Evolutionary conservation across 306 rosid genomes (phyloP).

Genomic region (Alnus glutinosa): DNA sequence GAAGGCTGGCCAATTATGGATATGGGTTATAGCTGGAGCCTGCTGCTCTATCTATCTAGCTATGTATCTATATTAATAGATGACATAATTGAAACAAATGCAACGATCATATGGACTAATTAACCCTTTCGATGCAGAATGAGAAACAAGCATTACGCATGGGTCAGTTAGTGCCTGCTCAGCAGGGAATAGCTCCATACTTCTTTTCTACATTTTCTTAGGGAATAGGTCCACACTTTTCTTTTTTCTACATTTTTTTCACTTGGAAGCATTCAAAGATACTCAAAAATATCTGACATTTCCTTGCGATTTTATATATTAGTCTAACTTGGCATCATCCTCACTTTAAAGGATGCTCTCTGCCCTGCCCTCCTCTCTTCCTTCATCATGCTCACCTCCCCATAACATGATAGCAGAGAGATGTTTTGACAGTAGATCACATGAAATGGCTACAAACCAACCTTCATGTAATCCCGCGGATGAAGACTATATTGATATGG

Average conservation of each 20-base stretch:
- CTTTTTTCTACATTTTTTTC: slow-evolving; percentile 29
- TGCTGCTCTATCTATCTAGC: no score
- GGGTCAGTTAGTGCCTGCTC: slow-evolving; percentile 21
- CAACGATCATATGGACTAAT: not conserved
- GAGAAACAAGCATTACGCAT: not conserved
- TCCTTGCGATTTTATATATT: slow-evolving; percentile 18
- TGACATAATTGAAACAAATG: not conserved
- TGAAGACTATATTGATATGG: slow-evolving; percentile 94
- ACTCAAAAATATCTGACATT: slow-evolving; percentile 22
- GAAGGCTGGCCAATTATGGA: no score
- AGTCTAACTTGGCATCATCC: slow-evolving; percentile 45
- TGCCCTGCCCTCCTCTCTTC: slow-evolving; percentile 40
- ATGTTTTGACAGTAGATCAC: slow-evolving; percentile 35
- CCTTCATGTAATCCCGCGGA: slow-evolving; percentile 46
- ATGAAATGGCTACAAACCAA: slow-evolving; percentile 57
- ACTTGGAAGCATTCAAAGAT: slow-evolving; percentile 46
- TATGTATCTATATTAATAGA: no score
- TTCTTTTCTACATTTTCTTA: slow-evolving; percentile 31
- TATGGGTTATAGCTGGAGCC: no score
- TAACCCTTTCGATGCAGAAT: not conserved
- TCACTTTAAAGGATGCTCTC: slow-evolving; percentile 46
- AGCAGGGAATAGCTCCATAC: slow-evolving; percentile 1
- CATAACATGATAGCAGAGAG: slow-evolving; percentile 33
- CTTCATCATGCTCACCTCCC: slow-evolving; percentile 57
- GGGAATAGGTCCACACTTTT: slow-evolving; percentile 13